phyloP scores from a whole-genome alignment of 1,284 basidiomycete species.

The Amylostereum areolatum region DNA sequence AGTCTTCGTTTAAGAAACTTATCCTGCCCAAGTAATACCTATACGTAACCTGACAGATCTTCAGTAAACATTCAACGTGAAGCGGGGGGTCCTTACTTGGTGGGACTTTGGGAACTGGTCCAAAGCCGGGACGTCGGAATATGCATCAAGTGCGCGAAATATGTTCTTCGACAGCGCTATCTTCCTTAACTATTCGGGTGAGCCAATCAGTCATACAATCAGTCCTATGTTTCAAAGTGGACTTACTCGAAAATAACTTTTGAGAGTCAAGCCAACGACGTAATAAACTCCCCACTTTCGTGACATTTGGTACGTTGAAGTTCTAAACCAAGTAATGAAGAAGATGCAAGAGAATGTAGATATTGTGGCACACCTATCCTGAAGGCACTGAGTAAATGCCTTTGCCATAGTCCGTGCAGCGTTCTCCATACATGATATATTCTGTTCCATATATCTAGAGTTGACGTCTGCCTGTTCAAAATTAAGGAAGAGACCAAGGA shows the following conservation, averaged over 20 bases:
- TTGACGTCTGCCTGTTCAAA: conserved; percentile 59
- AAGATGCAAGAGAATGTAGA: not conserved
- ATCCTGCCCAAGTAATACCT: conserved; percentile 93
- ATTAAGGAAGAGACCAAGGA: conserved; percentile 1
- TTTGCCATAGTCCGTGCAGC: conserved; percentile 89
- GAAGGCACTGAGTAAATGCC: conserved; percentile 88
- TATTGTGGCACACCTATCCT: conserved; percentile 63
- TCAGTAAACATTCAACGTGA: conserved; percentile 14
- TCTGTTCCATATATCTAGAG: conserved; percentile 50
- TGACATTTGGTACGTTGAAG: conserved; percentile 67
- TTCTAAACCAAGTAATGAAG: conserved; percentile 28
- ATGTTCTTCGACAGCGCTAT: conserved; percentile 92
- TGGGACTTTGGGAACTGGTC: conserved; percentile 76
- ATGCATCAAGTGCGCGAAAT: conserved; percentile 82
- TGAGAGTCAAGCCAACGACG: conserved; percentile 87
- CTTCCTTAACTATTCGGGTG: conserved; percentile 63
- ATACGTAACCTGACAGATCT: conserved; percentile 66
- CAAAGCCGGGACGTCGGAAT: conserved; percentile 79
- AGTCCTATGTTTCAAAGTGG: not conserved
- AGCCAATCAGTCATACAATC: not conserved
- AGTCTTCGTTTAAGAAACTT: conserved; percentile 90
- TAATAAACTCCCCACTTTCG: conserved; percentile 94
- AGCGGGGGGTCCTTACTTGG: conserved; percentile 51
- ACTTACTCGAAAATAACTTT: conserved; percentile 89
- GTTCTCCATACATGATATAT: conserved; percentile 80